These are phyloP conservation scores for Suillus plorans DNA, from an alignment of 768 basidiomycete genomes.

Conservation along the genomic window DNA sequence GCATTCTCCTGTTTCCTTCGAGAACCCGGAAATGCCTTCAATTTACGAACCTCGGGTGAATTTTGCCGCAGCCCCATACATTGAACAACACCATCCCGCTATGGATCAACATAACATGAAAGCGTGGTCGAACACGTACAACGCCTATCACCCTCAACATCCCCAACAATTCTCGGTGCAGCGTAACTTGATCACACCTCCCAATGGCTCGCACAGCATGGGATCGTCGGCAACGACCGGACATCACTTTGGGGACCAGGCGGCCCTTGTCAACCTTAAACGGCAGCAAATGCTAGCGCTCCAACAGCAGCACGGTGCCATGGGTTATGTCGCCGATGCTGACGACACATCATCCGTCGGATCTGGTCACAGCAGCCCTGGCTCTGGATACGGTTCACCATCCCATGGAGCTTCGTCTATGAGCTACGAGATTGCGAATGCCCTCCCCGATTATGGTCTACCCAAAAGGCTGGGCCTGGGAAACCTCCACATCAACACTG, in stretches of 20 bases:
- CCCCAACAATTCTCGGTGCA: constrained; percentile 26
- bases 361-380: constrained; percentile 34
- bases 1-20: constrained; percentile 43
- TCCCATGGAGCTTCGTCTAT: constrained; percentile 26
- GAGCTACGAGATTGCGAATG: constrained; percentile 36
- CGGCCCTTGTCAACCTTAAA: constrained; percentile 24
- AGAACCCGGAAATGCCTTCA: constrained; percentile 51
- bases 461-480: constrained; percentile 22
- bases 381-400: constrained; percentile 33
- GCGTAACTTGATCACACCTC: constrained; percentile 41
- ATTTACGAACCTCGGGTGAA: constrained; percentile 43
- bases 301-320: constrained; percentile 24
- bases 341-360: constrained; percentile 40
- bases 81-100: constrained; percentile 17
- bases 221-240: constrained; percentile 12
- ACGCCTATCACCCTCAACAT: constrained; percentile 24
- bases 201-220: constrained; percentile 36
- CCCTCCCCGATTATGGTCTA: constrained; percentile 24
- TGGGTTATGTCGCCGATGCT: constrained; percentile 31
- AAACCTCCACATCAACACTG: constrained; percentile 27
- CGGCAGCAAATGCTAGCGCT: constrained; percentile 32
- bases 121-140: constrained; percentile 32
- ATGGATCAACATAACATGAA: constrained; percentile 20
- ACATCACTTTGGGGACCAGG: constrained; percentile 20
- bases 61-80: constrained; percentile 22